Base-by-base conservation (phyloP, 495 filamentous ascomycete genomes). In the Neurospora pannonica region DNA sequence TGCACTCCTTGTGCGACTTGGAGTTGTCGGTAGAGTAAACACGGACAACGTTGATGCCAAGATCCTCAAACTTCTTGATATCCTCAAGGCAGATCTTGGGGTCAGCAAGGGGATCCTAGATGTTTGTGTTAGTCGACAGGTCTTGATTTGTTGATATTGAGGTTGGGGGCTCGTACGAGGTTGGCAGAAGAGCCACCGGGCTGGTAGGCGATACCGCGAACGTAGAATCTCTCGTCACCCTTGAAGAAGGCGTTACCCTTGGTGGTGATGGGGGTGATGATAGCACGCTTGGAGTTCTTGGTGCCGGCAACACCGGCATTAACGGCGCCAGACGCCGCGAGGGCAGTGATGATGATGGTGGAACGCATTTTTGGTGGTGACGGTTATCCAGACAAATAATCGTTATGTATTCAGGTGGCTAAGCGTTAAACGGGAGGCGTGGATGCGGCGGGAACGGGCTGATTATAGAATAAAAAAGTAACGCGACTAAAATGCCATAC, bases 21-120 rank as follows among this genome's bases (percentile, higher is more conserved):
- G 92, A 93, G 86, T 97, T 97, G 82, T 98, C 95, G 76, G 97
- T 91, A 4, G 93, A 94, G 87, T 98, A 98, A 76, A 97, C 90
- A 83, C 95, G 94, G 78, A 98, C 88, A 72, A 93, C 93, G 86
- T 98, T 98, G 81, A 97, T 84, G 60, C 94, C 94, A 5, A 98
- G 86, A 75, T 94, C 89, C 83, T 91, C 87, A 88, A 97, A 97
- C 76, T 94, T 86, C 31, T 86, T 83, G 80, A 98, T 94, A 81
- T 99, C 96, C 72, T 93, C 92, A 80, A 88, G 89, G 88, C 96
- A 99, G 73, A 85, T 83, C 1, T 84, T 81, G 40, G 84, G 77
- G 78, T 97, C 90, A 71, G 94, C 90, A 71, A 99, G 91, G 42
- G 96, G 95, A 78, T 99, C 96, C 39, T 81, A 78, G 48, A 91